Percentiles rank a stretch among this genome's conserved stretches.
These are phyloP conservation scores for Mycena chlorophos DNA, from an alignment of 768 basidiomycete genomes.

Conservation along the genomic window DNA sequence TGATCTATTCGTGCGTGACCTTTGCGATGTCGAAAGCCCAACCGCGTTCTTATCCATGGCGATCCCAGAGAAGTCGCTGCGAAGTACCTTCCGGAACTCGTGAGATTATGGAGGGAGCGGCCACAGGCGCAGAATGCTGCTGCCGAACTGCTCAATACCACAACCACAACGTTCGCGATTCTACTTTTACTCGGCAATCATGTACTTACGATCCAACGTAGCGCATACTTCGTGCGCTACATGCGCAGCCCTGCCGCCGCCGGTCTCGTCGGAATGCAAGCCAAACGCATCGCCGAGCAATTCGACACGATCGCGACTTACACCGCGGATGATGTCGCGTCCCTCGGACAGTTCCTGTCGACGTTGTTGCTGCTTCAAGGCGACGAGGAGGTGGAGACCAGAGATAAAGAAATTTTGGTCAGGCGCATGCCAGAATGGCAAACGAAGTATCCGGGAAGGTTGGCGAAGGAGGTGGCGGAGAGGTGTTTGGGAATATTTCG, in stretches of 20 bases:
- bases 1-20: slow-evolving; percentile 13
- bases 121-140: slow-evolving; percentile 25
- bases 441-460: slow-evolving; percentile 27
- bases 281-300: slow-evolving; percentile 34
- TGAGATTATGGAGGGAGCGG: slow-evolving; percentile 30
- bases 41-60: background rate
- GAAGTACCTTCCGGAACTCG: slow-evolving; percentile 37
- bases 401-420: slow-evolving; percentile 34
- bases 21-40: background rate
- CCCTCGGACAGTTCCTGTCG: slow-evolving; percentile 41
- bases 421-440: slow-evolving; percentile 36
- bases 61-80: slow-evolving; percentile 36
- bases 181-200: background rate
- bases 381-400: slow-evolving; percentile 29
- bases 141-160: slow-evolving; percentile 33
- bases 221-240: slow-evolving; percentile 45
- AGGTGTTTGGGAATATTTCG: slow-evolving; percentile 37
- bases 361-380: slow-evolving; percentile 43
- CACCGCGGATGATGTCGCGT: slow-evolving; percentile 30
- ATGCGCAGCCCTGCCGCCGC: slow-evolving; percentile 30
- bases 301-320: slow-evolving; percentile 21
- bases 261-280: slow-evolving; percentile 38
- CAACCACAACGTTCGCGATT: slow-evolving; percentile 36
- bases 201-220: slow-evolving; percentile 15
- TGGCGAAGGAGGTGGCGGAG: slow-evolving; percentile 35